Percentiles rank a stretch among this genome's conserved stretches.
These are phyloP conservation scores for Phialophora macrospora DNA, from an alignment of 2,329 filamentous ascomycete species.

Conservation along the genomic window DNA sequence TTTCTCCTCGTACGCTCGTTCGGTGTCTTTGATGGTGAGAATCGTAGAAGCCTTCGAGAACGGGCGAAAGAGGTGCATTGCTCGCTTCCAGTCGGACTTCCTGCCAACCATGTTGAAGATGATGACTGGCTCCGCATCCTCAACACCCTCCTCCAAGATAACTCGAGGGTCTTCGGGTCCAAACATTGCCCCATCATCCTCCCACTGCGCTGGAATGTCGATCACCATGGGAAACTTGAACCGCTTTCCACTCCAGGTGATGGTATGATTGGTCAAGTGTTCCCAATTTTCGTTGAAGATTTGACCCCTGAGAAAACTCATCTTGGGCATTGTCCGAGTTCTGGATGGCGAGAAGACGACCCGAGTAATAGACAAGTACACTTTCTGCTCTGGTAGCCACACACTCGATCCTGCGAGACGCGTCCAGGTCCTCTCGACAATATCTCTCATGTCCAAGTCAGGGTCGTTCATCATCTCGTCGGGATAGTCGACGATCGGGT, in stretches of 20 bases:
- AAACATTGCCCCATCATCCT: constrained; percentile 33
- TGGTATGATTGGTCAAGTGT: constrained; percentile 37
- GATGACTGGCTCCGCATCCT: constrained; percentile 40
- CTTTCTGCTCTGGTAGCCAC: constrained; percentile 35
- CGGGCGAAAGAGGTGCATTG: constrained; percentile 39
- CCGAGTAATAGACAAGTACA: constrained; percentile 36
- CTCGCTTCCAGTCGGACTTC: constrained; percentile 32
- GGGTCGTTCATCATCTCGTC: constrained; percentile 33
- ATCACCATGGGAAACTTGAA: constrained; percentile 38
- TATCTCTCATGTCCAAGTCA: constrained; percentile 23
- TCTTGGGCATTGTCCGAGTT: constrained; percentile 35
- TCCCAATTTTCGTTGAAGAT: constrained; percentile 40
- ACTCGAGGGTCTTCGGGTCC: constrained; percentile 41
- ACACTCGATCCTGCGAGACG: constrained; percentile 37
- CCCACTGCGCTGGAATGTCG: constrained; percentile 37
- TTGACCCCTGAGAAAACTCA: constrained; percentile 41
- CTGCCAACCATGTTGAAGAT: constrained; percentile 41
- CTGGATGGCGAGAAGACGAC: constrained; percentile 36
- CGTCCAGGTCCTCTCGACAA: constrained; percentile 34
- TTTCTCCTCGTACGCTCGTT: constrained; percentile 34
- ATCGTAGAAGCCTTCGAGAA: constrained; percentile 37
- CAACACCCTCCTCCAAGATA: constrained; percentile 38
- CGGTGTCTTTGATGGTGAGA: constrained; percentile 35
- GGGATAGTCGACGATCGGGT: constrained; percentile 35
- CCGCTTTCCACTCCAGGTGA: constrained; percentile 36